phyloP scores from a whole-genome alignment of 225 moss, liverwort and hornwort genomes.

The Physcomitrium patens region DNA sequence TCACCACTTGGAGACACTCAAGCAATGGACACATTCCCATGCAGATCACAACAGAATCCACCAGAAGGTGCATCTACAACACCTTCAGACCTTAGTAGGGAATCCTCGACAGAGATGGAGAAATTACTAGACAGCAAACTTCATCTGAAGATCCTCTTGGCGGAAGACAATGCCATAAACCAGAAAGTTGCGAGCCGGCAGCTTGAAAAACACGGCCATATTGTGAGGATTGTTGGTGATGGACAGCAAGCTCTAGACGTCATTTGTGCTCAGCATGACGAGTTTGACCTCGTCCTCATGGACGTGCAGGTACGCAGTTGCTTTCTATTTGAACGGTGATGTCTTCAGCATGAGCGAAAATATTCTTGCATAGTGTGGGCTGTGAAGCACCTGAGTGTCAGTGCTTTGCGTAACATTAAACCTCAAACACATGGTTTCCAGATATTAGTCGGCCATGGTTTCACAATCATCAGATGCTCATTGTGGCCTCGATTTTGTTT shows the following conservation, averaged over 20 bases:
- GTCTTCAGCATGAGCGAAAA: too few relatives aligned
- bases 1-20: neutral
- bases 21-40: neutral
- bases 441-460: too few relatives aligned
- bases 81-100: slow-evolving; percentile 24
- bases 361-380: too few relatives aligned
- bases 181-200: slow-evolving; percentile 83
- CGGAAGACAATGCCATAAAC: slow-evolving; percentile 85
- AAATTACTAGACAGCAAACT: slow-evolving; percentile 31
- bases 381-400: too few relatives aligned
- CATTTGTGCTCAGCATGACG: slow-evolving; percentile 54
- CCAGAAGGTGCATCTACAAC: neutral
- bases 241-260: slow-evolving; percentile 71
- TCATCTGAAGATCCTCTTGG: slow-evolving; percentile 63
- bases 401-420: too few relatives aligned
- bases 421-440: too few relatives aligned
- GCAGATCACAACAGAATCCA: neutral
- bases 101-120: slow-evolving; percentile 26
- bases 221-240: slow-evolving; percentile 71
- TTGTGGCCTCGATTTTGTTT: too few relatives aligned
- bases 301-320: slow-evolving; percentile 73
- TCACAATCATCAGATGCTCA: neutral
- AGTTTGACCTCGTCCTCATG: slow-evolving; percentile 87
- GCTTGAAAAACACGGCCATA: slow-evolving; percentile 73
- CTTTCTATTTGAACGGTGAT: neutral